Percentiles rank a stretch among this genome's conserved stretches.
phyloP scores from a whole-genome alignment of 2,329 filamentous ascomycete genomes.

The Trichoderma guizhouense region DNA sequence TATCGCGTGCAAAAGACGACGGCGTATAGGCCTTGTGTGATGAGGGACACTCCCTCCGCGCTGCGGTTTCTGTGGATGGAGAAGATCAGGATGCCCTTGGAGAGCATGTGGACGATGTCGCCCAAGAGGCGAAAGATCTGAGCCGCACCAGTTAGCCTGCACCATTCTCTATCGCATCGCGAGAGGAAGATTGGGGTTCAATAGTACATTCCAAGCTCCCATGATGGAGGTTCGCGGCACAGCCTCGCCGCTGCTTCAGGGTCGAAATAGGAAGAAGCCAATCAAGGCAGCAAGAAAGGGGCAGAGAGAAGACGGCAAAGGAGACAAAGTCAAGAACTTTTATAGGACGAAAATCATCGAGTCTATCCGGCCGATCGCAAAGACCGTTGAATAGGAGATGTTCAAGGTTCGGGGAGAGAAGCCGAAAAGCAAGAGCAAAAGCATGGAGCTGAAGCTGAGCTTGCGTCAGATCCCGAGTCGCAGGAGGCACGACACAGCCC shows the following conservation, averaged over 20 bases:
- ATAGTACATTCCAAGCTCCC: conserved; percentile 41
- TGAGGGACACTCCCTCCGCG: conserved; percentile 86
- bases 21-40: conserved; percentile 85
- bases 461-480: conserved; percentile 17
- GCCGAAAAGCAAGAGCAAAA: neutral
- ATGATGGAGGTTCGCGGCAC: conserved; percentile 29
- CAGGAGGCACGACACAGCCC: neutral
- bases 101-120: conserved; percentile 79
- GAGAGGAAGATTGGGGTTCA: neutral
- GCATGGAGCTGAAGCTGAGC: conserved; percentile 16
- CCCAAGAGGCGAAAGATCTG: conserved; percentile 72
- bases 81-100: conserved; percentile 87
- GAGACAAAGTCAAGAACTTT: neutral
- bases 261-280: neutral
- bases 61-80: conserved; percentile 85
- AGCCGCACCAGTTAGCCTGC: neutral
- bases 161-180: neutral
- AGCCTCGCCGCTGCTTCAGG: conserved; percentile 12
- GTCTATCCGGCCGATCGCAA: neutral
- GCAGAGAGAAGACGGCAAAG: neutral
- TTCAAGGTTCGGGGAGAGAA: neutral
- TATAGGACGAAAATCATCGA: neutral
- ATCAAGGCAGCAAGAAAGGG: neutral
- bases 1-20: conserved; percentile 85
- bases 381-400: neutral